phyloP scores from a whole-genome alignment of 192 early-diverging fungal genomes.

The Blastocladiella britannica region DNA sequence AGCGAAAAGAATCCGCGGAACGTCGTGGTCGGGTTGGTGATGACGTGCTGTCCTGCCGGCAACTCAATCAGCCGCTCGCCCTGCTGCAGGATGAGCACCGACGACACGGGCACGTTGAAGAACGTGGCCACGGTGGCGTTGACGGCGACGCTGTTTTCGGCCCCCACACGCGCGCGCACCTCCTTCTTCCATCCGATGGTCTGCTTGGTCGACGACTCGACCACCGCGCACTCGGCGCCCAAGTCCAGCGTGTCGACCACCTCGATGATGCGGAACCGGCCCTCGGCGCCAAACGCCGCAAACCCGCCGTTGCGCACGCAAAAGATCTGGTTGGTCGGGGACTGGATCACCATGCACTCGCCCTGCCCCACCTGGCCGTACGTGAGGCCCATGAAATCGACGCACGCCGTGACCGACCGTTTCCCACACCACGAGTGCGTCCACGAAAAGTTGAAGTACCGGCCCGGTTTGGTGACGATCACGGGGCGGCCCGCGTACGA shows the following conservation, averaged over 20 bases:
- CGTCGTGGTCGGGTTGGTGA: conserved; percentile 20
- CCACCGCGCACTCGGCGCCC: conserved; percentile 13
- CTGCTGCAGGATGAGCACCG: conserved; percentile 20
- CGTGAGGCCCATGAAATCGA: conserved; percentile 19
- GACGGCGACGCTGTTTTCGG: not conserved
- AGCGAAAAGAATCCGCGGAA: conserved; percentile 24
- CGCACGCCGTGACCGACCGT: conserved; percentile 10
- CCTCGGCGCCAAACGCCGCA: conserved; percentile 18
- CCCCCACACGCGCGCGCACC: conserved; percentile 8
- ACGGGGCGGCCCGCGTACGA: conserved; percentile 14
- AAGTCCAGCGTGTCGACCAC: conserved; percentile 26
- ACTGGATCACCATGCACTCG: conserved; percentile 19
- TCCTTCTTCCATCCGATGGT: conserved; percentile 21
- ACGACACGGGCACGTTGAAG: conserved; percentile 29
- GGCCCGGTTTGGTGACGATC: conserved; percentile 15
- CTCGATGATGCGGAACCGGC: conserved; percentile 15
- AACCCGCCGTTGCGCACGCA: conserved; percentile 24
- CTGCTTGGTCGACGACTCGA: conserved; percentile 10
- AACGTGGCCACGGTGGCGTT: conserved; percentile 18
- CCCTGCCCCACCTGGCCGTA: conserved; percentile 20
- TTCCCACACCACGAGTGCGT: conserved; percentile 12
- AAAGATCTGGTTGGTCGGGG: conserved; percentile 22
- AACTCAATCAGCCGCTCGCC: conserved; percentile 16
- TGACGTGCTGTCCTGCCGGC: conserved; percentile 26
- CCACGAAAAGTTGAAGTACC: conserved; percentile 17